Conservation (phyloP, 75 land plant genomes). For the Adiantum capillusveneris region DNA sequence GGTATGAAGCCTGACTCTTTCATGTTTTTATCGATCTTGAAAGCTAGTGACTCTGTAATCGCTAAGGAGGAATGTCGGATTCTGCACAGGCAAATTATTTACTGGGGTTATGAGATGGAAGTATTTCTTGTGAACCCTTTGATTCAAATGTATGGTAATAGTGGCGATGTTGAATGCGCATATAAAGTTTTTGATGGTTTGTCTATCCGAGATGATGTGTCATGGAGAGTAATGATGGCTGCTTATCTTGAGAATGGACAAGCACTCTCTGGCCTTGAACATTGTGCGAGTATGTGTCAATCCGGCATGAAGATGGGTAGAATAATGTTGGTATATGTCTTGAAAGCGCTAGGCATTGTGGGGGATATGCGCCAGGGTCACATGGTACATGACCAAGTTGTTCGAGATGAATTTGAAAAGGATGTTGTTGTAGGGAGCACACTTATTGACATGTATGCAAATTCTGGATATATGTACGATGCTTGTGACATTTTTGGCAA, state of each 20-base stretch:
- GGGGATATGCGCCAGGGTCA: not conserved
- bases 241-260: not conserved
- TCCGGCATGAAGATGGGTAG: not conserved
- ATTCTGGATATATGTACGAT: not conserved
- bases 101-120: not conserved
- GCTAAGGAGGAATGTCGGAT: not conserved
- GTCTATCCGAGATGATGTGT: not conserved
- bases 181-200: not conserved
- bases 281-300: constrained; percentile 1
- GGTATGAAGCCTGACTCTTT: constrained; percentile 1
- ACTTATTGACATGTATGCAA: constrained; percentile 15
- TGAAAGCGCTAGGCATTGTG: not conserved
- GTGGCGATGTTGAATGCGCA: not conserved
- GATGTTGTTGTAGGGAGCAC: not conserved
- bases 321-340: not conserved
- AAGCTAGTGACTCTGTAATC: not conserved
- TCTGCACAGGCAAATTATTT: not conserved
- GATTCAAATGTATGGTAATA: not conserved
- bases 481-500: not conserved
- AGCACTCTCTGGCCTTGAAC: not conserved
- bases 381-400: not conserved
- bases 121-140: not conserved
- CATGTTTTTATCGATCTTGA: constrained; percentile 1
- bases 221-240: not conserved
- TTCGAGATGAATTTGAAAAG: not conserved